A percentile compares a stretch with the other conserved stretches of the same genome.
These are phyloP conservation scores for Microbotryomycetes sp. DNA, from an alignment of 1,284 basidiomycete species.

Conservation along the genomic window DNA sequence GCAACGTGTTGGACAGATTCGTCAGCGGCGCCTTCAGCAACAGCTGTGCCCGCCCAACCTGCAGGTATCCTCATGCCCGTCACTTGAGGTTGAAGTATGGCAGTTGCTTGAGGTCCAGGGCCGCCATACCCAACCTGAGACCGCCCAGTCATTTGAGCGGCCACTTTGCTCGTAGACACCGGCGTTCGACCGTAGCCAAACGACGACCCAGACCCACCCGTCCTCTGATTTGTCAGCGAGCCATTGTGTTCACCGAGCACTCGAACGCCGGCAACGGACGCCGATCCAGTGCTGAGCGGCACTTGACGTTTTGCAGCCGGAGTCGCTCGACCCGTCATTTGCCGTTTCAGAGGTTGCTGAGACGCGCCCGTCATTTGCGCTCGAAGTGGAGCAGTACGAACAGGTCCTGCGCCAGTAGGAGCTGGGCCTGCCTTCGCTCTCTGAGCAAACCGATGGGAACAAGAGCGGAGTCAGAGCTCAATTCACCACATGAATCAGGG, in stretches of 20 bases:
- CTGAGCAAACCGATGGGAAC: no score
- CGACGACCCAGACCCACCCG: slow-evolving; percentile 1
- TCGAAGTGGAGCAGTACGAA: slow-evolving; percentile 1
- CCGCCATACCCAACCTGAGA: not conserved
- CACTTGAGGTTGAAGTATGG: not conserved
- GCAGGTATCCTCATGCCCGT: slow-evolving; percentile 21
- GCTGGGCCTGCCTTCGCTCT: not conserved
- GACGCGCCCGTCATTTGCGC: slow-evolving; percentile 18
- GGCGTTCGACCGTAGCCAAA: not conserved
- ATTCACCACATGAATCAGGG: not conserved
- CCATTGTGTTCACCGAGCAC: not conserved
- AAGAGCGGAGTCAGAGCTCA: not conserved
- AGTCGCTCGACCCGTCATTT: slow-evolving; percentile 23
- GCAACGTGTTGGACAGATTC: not conserved
- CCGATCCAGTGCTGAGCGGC: slow-evolving; percentile 2
- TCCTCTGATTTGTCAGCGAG: not conserved
- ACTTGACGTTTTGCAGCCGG: slow-evolving; percentile 18
- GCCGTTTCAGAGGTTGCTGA: slow-evolving; percentile 21
- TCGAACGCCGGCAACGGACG: not conserved
- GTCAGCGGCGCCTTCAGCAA: not conserved
- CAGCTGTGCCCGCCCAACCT: slow-evolving; percentile 9
- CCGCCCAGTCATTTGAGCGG: not conserved
- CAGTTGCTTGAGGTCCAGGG: not conserved
- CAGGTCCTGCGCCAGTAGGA: not conserved
- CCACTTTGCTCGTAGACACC: slow-evolving; percentile 1